Evolutionary conservation across 495 filamentous ascomycete species (phyloP).

Genomic region (Neurospora sp.): DNA sequence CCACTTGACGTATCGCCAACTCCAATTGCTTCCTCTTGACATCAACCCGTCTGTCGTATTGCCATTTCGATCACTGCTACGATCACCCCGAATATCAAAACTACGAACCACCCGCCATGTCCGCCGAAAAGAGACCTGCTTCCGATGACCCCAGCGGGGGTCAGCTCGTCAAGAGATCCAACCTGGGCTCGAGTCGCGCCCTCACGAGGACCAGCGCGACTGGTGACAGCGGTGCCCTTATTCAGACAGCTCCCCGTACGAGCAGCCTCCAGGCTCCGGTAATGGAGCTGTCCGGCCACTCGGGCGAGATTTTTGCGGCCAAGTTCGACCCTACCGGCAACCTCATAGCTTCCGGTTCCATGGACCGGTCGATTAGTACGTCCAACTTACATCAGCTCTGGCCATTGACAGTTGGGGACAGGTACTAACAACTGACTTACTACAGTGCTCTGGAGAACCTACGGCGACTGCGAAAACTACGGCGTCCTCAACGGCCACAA

Average conservation of each 20-base stretch:
- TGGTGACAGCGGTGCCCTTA: conserved; percentile 57
- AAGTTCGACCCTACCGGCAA: conserved; percentile 83
- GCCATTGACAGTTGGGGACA: not conserved
- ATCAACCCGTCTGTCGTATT: not conserved
- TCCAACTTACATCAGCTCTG: not conserved
- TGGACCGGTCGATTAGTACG: conserved; percentile 86
- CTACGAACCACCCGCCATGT: conserved; percentile 42
- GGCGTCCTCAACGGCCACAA: conserved; percentile 78
- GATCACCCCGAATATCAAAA: not conserved
- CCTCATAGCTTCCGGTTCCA: conserved; percentile 86
- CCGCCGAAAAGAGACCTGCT: conserved; percentile 81
- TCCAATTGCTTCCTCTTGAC: not conserved
- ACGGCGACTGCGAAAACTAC: conserved; percentile 88
- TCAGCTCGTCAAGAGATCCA: conserved; percentile 83
- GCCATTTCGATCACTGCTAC: not conserved
- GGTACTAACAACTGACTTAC: conserved; percentile 9
- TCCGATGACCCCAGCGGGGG: conserved; percentile 70
- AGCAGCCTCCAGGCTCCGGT: conserved; percentile 83
- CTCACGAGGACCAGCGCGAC: conserved; percentile 56
- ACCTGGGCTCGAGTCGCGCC: conserved; percentile 54
- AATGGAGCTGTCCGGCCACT: conserved; percentile 82
- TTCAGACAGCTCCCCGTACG: conserved; percentile 71
- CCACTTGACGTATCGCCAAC: conserved; percentile 4
- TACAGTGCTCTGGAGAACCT: conserved; percentile 84
- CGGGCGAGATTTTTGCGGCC: conserved; percentile 79